Evolutionary conservation across 129 eudicot genomes (phyloP).

Genomic region (Heracleum sosnowskyi): DNA sequence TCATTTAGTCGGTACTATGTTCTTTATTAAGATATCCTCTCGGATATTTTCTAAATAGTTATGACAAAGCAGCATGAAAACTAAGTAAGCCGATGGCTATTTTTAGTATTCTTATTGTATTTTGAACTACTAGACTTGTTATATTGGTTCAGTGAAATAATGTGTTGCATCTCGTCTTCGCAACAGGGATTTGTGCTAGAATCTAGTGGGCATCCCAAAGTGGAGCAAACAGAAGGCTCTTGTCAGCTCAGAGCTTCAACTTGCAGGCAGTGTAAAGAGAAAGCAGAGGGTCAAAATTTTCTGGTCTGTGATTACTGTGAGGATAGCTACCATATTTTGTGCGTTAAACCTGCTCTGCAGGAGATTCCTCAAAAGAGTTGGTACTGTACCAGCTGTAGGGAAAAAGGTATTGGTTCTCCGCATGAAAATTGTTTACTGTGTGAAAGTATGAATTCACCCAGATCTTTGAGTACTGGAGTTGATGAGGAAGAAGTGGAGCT

Average conservation of each 20-base stretch:
- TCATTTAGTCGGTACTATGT: background rate
- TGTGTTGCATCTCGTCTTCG: background rate
- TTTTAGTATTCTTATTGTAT: background rate
- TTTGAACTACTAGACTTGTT: background rate
- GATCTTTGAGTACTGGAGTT: background rate
- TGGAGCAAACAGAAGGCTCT: slow-evolving; percentile 32
- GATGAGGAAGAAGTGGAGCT: slow-evolving; percentile 21
- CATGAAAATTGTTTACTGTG: slow-evolving; percentile 69
- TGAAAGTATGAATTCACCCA: slow-evolving; percentile 36
- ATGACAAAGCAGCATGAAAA: background rate
- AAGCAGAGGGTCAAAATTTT: slow-evolving; percentile 40
- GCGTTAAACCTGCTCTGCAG: slow-evolving; percentile 45
- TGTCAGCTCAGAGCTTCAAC: slow-evolving; percentile 15
- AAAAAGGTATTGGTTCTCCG: slow-evolving; percentile 42
- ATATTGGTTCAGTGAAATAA: background rate
- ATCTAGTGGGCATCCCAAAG: slow-evolving; percentile 19
- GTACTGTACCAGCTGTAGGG: slow-evolving; percentile 69
- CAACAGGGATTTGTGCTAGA: slow-evolving; percentile 34
- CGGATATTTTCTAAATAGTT: background rate
- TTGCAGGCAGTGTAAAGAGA: slow-evolving; percentile 55
- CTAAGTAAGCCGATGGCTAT: too few species aligned
- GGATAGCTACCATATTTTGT: slow-evolving; percentile 60
- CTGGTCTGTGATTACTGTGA: slow-evolving; percentile 88
- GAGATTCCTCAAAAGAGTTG: slow-evolving; percentile 57
- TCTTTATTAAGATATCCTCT: background rate